phyloP scores from a whole-genome alignment of 768 basidiomycete genomes.

The Nevesoporus exiguus region DNA sequence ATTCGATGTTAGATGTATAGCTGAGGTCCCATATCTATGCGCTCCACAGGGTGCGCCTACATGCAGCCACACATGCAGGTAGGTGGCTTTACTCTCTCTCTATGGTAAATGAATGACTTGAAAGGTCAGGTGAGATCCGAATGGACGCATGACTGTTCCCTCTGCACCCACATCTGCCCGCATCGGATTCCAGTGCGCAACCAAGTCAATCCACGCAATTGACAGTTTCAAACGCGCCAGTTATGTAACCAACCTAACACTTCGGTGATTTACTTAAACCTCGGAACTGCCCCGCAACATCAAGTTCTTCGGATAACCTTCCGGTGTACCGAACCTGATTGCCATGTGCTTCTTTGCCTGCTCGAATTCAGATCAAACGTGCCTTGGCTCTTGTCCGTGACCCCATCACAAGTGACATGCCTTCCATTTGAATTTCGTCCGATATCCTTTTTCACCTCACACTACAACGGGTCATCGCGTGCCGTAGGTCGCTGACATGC shows the following conservation, averaged over 20 bases:
- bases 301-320: slow-evolving; percentile 3
- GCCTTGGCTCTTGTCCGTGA: not conserved
- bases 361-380: not conserved
- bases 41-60: not conserved
- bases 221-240: not conserved
- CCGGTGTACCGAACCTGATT: not conserved
- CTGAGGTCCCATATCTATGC: slow-evolving; percentile 6
- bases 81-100: slow-evolving; percentile 1
- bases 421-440: slow-evolving; percentile 10
- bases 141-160: slow-evolving; percentile 1
- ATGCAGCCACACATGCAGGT: not conserved
- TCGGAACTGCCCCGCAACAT: not conserved
- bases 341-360: not conserved
- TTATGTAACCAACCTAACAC: slow-evolving; percentile 3
- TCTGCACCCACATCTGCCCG: not conserved
- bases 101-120: slow-evolving; percentile 5
- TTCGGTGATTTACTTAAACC: not conserved
- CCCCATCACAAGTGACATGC: not conserved
- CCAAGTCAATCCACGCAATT: slow-evolving; percentile 1
- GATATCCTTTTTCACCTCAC: slow-evolving; percentile 1
- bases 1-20: too few relatives aligned
- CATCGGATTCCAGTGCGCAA: not conserved
- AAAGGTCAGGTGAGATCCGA: slow-evolving; percentile 11
- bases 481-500: not conserved
- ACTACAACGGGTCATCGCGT: not conserved